phyloP scores from a whole-genome alignment of 345 rosid genomes.

The Arabidopsis thaliana region DNA sequence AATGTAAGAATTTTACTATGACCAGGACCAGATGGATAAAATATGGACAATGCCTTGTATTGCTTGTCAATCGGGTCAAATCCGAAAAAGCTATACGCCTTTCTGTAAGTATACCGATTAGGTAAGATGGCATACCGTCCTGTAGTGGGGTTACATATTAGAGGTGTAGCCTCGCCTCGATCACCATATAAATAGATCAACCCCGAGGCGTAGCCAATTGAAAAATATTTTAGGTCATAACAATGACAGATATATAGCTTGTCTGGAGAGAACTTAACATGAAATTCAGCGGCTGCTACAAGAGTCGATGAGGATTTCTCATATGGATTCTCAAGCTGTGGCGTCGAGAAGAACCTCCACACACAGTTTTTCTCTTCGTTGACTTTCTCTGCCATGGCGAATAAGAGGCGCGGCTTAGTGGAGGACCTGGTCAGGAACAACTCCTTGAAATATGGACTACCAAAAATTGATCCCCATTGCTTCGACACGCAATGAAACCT shows the following conservation, averaged over 20 bases:
- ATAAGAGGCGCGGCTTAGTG: background rate
- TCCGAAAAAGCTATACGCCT: background rate
- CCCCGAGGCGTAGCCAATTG: background rate
- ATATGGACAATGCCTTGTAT: background rate
- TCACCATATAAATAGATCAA: background rate
- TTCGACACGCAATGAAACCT: background rate
- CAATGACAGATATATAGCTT: background rate
- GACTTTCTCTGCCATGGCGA: background rate
- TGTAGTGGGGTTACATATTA: background rate
- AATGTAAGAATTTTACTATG: background rate
- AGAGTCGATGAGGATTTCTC: background rate
- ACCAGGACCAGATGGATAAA: background rate
- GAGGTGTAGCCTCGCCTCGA: background rate
- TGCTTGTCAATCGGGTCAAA: background rate
- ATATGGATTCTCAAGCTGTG: background rate
- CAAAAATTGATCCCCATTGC: background rate
- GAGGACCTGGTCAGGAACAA: background rate
- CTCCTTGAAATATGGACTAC: background rate
- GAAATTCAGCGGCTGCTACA: background rate
- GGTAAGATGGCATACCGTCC: background rate
- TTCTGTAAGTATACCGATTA: background rate
- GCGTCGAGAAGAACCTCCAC: background rate
- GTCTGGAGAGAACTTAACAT: background rate
- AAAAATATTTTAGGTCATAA: background rate
- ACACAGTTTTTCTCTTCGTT: background rate